These are phyloP conservation scores for Cardiospermum halicacabum DNA, from an alignment of 345 rosid genomes.

Conservation along the genomic window DNA sequence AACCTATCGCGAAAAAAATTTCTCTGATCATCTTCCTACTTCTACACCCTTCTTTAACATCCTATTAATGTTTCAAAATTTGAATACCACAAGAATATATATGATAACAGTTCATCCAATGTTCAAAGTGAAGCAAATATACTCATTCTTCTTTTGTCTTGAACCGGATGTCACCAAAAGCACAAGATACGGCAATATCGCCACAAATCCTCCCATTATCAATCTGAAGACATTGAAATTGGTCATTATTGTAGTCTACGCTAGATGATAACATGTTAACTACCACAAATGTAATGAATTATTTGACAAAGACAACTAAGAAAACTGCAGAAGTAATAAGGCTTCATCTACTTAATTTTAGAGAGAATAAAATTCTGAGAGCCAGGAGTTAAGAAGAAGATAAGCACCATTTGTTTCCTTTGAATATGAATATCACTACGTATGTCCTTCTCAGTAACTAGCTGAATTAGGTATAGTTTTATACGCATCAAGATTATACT, in stretches of 20 bases:
- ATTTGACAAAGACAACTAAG: neutral
- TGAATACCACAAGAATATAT: constrained; percentile 8
- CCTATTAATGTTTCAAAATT: constrained; percentile 33
- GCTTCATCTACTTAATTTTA: neutral
- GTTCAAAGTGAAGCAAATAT: constrained; percentile 17
- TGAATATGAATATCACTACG: neutral
- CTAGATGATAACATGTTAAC: constrained; percentile 1
- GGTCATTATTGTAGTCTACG: constrained; percentile 12
- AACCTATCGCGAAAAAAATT: constrained; percentile 72
- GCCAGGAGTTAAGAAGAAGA: too few relatives aligned
- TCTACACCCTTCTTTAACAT: constrained; percentile 85
- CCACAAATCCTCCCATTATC: constrained; percentile 92
- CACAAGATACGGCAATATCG: constrained; percentile 90
- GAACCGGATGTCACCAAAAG: constrained; percentile 88
- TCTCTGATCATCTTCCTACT: constrained; percentile 87
- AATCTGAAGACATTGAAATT: constrained; percentile 36
- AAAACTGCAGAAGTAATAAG: neutral
- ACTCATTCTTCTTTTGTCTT: constrained; percentile 89
- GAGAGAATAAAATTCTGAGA: too few relatives aligned
- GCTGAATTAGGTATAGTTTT: neutral
- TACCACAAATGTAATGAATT: neutral
- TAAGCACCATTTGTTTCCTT: neutral
- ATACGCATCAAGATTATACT: neutral
- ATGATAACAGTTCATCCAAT: neutral
- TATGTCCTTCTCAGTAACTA: neutral